Evolutionary conservation across 257 asterid genomes (phyloP), one percentile per base, ranked within the genome.

Genomic region (Solanum acaule): DNA sequence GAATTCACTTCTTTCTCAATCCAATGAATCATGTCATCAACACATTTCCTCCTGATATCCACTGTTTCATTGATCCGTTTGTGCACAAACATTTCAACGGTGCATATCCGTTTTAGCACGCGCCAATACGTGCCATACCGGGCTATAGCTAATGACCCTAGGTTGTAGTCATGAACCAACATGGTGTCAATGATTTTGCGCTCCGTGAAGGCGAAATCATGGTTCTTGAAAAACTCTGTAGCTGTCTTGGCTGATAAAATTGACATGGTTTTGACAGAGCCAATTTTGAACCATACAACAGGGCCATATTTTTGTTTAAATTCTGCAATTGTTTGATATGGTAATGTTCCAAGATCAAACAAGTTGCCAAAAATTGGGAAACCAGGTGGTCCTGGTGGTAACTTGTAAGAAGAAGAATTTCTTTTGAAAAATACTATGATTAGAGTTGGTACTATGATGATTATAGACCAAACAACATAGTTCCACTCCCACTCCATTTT

Each of bases 311-410:
- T 86, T 3, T 86, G 67, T 35, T 70, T 86, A 3, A 90, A 91
- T 3, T 8, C 85, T 37, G 92, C 92, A 38, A 91, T 86, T 82
- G 89, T 56, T 70, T 91, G 56, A 88, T 93, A 93, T 25, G 94
- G 94, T 71, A 88, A 72, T 88, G 68, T 46, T 25, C 95, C 94
- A 0, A 93, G 94, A 4, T 83, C 88, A 90, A 93, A 93, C 90
- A 92, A 85, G 92, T 91, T 91, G 87, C 95, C 94, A 65, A 93
- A 90, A 38, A 92, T 40, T 7, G 94, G 95, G 92, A 93, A 91
- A 46, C 95, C 94, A 1, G 76, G 76, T 18, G 94, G 95, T 10
- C 95, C 95, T 1, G 94, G 95, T 4, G 94, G 94, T 18, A 89
- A 73, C 10, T 40, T 35, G 86, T 46, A 29, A 46, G 29, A 65